A percentile compares a stretch with the other conserved stretches of the same genome.
phyloP scores from a whole-genome alignment of 176 grass and related monocot species.

The Bolboschoenus planiculmis region DNA sequence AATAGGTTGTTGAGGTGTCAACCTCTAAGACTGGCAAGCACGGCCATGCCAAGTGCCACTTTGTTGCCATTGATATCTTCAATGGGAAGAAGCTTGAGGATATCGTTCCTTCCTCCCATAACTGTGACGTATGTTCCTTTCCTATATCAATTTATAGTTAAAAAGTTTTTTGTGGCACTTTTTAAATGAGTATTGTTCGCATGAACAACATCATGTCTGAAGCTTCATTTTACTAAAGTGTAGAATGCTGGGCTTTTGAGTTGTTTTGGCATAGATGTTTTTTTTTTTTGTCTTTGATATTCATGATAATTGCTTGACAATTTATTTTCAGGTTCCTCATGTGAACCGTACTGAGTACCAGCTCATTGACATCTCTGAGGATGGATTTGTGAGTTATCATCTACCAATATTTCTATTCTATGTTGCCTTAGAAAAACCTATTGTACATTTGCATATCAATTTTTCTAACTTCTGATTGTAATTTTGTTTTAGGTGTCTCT shows the following conservation, averaged over 20 bases:
- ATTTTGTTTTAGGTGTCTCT: constrained; percentile 62
- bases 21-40: constrained; percentile 98
- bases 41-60: constrained; percentile 89
- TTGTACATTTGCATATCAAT: background rate
- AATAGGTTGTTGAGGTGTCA: constrained; percentile 91
- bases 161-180: background rate
- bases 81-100: constrained; percentile 93
- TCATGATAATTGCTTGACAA: background rate
- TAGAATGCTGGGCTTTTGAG: background rate
- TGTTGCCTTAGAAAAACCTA: background rate
- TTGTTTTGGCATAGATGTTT: background rate
- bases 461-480: background rate
- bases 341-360: constrained; percentile 87
- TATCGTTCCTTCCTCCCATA: constrained; percentile 94
- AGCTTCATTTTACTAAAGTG: background rate
- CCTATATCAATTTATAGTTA: background rate
- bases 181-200: background rate
- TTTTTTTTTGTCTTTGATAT: background rate
- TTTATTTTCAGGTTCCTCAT: constrained; percentile 58
- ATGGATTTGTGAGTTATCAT: constrained; percentile 78
- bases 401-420: background rate
- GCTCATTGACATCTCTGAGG: constrained; percentile 94
- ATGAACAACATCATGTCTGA: no score
- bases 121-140: constrained; percentile 69
- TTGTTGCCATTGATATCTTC: constrained; percentile 91